Evolutionary conservation across 352 stramenopile genomes (phyloP), one percentile per base, ranked within the genome.

Genomic region (Saprolegnia diclina): DNA sequence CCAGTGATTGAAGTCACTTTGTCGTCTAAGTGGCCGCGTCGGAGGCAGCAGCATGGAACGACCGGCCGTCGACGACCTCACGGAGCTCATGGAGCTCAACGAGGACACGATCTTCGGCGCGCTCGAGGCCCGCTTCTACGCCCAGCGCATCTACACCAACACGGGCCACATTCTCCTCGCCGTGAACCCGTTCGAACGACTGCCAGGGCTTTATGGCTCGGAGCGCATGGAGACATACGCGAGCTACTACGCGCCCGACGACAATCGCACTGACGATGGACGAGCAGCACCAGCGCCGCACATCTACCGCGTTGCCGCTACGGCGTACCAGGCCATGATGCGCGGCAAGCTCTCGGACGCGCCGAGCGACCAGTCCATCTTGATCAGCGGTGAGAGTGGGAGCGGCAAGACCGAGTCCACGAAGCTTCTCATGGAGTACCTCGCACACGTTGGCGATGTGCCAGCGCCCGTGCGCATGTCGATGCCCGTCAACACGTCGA

Each of bases 341-440:
- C 22, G 37, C 29, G 22, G 55, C 10, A 72, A 82, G 6, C 73
- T 85, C 7, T 83, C 85, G 35, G 79, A 79, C 40, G 79, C 85
- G 55, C 77, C 78, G 37, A 79, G 64, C 54, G 84, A 92, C 64
- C 85, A 94, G 71, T 88, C 82, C n/a, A 88, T 95, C 52, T 77
- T 95, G 62, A 85, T 95, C 46, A 92, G 83, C 59, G 88, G 88
- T 61, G 88, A 95, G 67, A 92, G 83, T 42, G 88, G 88, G 50
- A 91, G 82, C 56, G 88, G 88, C 64, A 95, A 95, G 73, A 95
- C 88, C n/a, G 86, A 95, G 72, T 90, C 82, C 32, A 95, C 88
- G 68, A 95, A 95, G 75, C 92, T 92, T 70, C 74, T 95, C 53
- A 92, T 95, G 84, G 76, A 92, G 61, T 95, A 94, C 67, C 73